Evolutionary conservation across 129 eudicot species (phyloP).

Genomic region (Mikania micrantha): DNA sequence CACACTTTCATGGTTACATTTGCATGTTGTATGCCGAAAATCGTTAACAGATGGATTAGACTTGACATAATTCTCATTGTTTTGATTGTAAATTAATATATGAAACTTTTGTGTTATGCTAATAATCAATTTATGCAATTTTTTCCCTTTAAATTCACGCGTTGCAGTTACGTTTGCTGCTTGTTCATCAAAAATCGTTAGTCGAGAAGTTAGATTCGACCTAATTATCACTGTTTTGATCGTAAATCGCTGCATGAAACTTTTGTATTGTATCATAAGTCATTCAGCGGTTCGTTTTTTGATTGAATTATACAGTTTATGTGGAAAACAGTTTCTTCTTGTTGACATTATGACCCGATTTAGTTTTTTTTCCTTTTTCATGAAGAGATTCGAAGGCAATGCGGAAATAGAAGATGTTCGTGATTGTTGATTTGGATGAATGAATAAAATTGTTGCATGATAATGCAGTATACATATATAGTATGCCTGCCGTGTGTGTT

Average conservation of each 20-base stretch:
- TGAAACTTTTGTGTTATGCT: neutral
- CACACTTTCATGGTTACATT: neutral
- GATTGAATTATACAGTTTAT: constrained; percentile 2
- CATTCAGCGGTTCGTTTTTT: neutral
- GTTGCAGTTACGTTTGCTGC: constrained; percentile 4
- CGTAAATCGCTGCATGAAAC: neutral
- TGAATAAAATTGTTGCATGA: neutral
- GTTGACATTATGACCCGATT: neutral
- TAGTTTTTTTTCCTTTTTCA: neutral
- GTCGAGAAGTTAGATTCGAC: neutral
- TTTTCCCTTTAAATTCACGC: neutral
- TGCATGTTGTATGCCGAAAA: neutral
- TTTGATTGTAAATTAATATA: neutral
- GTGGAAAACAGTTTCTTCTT: neutral
- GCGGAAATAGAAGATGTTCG: neutral
- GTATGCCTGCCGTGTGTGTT: neutral
- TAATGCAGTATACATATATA: neutral
- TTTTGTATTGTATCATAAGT: neutral
- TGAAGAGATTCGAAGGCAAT: constrained; percentile 5
- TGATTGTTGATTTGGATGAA: neutral
- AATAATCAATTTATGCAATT: neutral
- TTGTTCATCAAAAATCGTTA: neutral
- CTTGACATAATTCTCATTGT: constrained; percentile 4
- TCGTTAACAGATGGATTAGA: neutral
- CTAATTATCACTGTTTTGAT: neutral